Evolutionary conservation across 2,329 filamentous ascomycete genomes (phyloP).

Genomic region (Akanthomyces muscarius): DNA sequence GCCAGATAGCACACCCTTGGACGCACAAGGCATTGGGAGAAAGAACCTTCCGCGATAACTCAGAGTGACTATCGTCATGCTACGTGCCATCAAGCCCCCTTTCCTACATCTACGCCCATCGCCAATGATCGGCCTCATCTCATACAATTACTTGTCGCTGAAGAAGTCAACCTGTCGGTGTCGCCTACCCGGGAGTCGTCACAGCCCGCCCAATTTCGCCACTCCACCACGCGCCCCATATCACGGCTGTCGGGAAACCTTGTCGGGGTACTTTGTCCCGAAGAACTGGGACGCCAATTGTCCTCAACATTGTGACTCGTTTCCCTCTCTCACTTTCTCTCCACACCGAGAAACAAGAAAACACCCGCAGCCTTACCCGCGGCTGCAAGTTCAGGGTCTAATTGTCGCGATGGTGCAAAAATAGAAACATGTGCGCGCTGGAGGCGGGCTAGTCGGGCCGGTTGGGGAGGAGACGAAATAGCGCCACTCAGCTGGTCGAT

Average conservation of each 20-base stretch:
- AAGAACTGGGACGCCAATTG: background rate
- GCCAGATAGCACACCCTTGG: too few species aligned
- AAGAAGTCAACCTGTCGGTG: background rate
- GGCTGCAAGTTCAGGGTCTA: background rate
- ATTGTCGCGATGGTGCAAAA: background rate
- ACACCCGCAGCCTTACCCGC: background rate
- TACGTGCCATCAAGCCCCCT: background rate
- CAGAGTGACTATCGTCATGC: background rate
- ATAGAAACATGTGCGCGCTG: background rate
- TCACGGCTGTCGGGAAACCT: background rate
- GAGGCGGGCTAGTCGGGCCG: background rate
- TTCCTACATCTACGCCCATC: background rate
- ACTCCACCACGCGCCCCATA: background rate
- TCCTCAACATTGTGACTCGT: background rate
- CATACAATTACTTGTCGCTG: too few species aligned
- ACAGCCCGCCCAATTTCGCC: too few species aligned
- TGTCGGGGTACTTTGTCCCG: background rate
- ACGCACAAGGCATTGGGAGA: background rate
- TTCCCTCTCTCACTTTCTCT: background rate
- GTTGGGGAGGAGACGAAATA: background rate
- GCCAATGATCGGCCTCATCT: too few species aligned
- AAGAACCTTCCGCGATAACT: background rate
- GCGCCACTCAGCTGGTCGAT: slow-evolving; percentile 7
- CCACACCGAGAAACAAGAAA: background rate
- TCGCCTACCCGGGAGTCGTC: background rate